These are phyloP conservation scores for Argentina anserina DNA, from an alignment of 306 rosid genomes.

Conservation along the genomic window DNA sequence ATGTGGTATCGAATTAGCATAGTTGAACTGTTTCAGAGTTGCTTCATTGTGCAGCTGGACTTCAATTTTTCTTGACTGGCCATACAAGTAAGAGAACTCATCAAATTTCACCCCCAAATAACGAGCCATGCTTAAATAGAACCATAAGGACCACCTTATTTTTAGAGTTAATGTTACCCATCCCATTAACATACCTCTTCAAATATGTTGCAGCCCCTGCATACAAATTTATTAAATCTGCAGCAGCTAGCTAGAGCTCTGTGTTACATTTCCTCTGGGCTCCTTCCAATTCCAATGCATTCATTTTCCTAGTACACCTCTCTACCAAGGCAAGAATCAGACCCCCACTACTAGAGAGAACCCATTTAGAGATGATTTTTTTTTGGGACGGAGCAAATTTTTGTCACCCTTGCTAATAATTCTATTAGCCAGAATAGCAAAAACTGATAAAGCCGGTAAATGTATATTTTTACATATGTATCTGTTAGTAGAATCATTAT, in stretches of 20 bases:
- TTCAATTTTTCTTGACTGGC: neutral
- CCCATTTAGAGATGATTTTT: too few species aligned
- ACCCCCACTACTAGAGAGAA: neutral
- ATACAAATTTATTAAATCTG: neutral
- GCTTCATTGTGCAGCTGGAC: neutral
- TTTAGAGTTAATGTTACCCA: constrained; percentile 2
- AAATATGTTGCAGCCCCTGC: neutral
- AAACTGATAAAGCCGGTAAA: neutral
- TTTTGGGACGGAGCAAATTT: too few species aligned
- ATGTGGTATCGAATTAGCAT: neutral
- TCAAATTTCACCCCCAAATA: neutral
- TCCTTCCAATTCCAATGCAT: neutral
- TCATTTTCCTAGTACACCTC: neutral
- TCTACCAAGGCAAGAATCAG: neutral
- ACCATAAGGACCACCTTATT: constrained; percentile 11
- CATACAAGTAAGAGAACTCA: neutral
- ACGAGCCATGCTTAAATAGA: neutral
- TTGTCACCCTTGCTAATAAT: neutral
- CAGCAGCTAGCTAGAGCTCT: neutral
- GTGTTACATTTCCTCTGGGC: neutral
- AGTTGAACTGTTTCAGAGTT: neutral
- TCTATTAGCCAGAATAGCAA: neutral
- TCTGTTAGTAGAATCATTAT: neutral
- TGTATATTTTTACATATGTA: neutral
- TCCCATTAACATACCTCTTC: constrained; percentile 9